Evolutionary conservation across 2,329 filamentous ascomycete genomes (phyloP).

Genomic region (Aspergillus fumigatiaffinis): DNA sequence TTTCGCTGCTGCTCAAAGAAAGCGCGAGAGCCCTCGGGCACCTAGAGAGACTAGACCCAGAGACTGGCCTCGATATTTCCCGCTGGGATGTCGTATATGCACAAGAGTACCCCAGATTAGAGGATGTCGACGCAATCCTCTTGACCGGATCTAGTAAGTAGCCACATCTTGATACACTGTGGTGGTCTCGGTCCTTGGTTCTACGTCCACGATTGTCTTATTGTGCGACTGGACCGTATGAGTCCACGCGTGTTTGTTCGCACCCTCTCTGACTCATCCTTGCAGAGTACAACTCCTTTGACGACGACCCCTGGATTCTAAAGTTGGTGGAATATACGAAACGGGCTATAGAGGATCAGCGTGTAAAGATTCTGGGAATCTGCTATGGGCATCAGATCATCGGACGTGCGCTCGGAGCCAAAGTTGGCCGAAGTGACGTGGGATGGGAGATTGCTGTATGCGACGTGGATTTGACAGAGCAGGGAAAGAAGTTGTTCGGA

Average conservation of each 20-base stretch:
- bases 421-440: constrained; percentile 61
- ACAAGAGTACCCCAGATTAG: constrained; percentile 66
- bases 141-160: constrained; percentile 67
- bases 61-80: constrained; percentile 53
- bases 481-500: constrained; percentile 69
- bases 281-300: constrained; percentile 67
- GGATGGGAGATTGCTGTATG: constrained; percentile 83
- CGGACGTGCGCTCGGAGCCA: constrained; percentile 64
- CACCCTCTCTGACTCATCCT: neutral
- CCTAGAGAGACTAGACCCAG: constrained; percentile 30
- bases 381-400: constrained; percentile 90
- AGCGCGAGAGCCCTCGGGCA: constrained; percentile 48
- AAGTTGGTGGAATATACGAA: constrained; percentile 66
- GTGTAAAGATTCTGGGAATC: constrained; percentile 70
- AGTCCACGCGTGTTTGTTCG: neutral
- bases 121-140: constrained; percentile 75
- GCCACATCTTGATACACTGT: neutral
- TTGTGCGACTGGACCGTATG: neutral
- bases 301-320: constrained; percentile 70
- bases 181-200: neutral
- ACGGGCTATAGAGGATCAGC: constrained; percentile 56
- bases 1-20: constrained; percentile 56
- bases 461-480: constrained; percentile 62
- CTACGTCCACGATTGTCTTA: neutral
- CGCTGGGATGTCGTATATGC: constrained; percentile 68